Conservation (phyloP, 257 asterid genomes). For the Nicotiana undulata region DNA sequence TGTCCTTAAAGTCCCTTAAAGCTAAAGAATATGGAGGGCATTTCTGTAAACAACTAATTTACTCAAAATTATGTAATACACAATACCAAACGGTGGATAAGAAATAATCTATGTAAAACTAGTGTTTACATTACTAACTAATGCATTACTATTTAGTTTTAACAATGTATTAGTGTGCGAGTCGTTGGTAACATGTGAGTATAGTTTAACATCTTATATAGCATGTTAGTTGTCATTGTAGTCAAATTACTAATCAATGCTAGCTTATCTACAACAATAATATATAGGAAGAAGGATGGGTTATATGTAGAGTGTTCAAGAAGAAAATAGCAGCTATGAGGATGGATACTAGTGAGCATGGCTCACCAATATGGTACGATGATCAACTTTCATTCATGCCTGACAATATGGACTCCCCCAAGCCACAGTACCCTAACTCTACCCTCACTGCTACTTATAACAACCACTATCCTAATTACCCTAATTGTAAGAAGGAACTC, state of each 20-base stretch:
- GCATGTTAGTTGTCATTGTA: too few species aligned
- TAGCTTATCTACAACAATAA: background rate
- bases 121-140: too few species aligned
- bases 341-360: conserved; percentile 48
- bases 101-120: too few species aligned
- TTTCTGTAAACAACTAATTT: too few species aligned
- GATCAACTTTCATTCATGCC: conserved; percentile 79
- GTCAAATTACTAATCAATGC: background rate
- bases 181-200: too few species aligned
- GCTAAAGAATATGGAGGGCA: too few species aligned
- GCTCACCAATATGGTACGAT: conserved; percentile 82
- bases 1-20: too few species aligned
- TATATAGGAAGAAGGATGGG: conserved; percentile 99
- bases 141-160: too few species aligned
- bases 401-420: conserved; percentile 55
- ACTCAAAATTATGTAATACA: too few species aligned
- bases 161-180: too few species aligned
- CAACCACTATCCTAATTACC: conserved; percentile 24
- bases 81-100: too few species aligned
- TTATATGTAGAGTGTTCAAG: conserved; percentile 86
- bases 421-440: conserved; percentile 23
- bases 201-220: too few species aligned
- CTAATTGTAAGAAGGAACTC: conserved; percentile 42
- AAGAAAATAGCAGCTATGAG: conserved; percentile 49
- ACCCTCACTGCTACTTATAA: conserved; percentile 6